Conservation (phyloP, 345 rosid genomes). For the Eucalyptus pauciflora region DNA sequence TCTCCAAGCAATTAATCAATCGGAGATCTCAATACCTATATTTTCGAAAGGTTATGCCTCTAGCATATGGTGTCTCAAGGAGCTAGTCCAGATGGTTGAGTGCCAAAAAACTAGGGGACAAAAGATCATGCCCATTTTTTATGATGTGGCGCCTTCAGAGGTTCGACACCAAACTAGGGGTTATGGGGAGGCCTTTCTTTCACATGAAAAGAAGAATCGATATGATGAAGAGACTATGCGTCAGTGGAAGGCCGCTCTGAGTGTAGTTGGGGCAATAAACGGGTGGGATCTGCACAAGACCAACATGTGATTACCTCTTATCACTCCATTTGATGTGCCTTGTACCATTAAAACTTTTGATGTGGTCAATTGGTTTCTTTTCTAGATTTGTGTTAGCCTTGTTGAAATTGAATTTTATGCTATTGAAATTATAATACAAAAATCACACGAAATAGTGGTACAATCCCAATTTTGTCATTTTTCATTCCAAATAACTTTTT, state of each 20-base stretch:
- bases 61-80: not conserved
- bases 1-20: not conserved
- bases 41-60: not conserved
- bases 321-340: too few relatives aligned
- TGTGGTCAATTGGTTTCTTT: too few relatives aligned
- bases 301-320: fast-evolving
- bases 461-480: too few relatives aligned
- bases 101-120: not conserved
- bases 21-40: not conserved
- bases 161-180: fast-evolving
- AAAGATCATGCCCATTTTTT: not conserved
- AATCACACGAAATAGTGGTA: too few relatives aligned
- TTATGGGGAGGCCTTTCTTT: not conserved
- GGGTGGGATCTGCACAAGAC: fast-evolving
- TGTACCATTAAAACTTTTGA: fast-evolving
- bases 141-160: not conserved
- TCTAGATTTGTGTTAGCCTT: too few relatives aligned
- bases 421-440: too few relatives aligned
- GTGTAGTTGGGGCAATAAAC: fast-evolving
- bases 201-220: fast-evolving
- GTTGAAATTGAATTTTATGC: too few relatives aligned
- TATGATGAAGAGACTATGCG: not conserved
- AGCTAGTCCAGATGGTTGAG: fast-evolving
- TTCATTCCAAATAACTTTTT: too few relatives aligned
- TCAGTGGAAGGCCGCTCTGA: fast-evolving